Percentiles rank a stretch among this genome's conserved stretches.
Evolutionary conservation across 2,329 filamentous ascomycete species (phyloP).

Genomic region (Stagonosporopsis tanaceti): DNA sequence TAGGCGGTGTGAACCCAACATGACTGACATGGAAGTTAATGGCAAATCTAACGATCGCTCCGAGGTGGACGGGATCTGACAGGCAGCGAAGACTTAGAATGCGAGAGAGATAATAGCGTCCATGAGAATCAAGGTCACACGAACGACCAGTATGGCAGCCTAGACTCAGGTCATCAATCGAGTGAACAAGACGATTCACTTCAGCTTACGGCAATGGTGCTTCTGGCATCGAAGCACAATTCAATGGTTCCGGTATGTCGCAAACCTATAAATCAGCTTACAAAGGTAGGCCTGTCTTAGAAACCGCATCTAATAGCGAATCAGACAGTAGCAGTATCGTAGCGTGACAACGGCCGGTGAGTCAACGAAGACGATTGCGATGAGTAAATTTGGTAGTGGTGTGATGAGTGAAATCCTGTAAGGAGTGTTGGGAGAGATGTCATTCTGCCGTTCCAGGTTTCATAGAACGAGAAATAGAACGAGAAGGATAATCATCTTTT

Average conservation of each 20-base stretch:
- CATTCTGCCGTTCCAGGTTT: not conserved
- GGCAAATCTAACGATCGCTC: no score
- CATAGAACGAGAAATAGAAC: not conserved
- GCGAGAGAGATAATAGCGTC: not conserved
- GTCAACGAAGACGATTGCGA: not conserved
- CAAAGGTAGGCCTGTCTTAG: not conserved
- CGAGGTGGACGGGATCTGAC: not conserved
- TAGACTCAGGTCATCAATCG: not conserved
- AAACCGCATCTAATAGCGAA: not conserved
- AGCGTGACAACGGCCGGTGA: not conserved
- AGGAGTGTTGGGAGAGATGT: not conserved
- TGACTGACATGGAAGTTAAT: no score
- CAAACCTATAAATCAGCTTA: not conserved
- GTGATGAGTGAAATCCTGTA: not conserved
- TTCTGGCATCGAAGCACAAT: not conserved
- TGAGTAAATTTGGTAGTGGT: not conserved
- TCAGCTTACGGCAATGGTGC: not conserved
- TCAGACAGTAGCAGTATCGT: not conserved
- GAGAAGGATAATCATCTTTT: not conserved
- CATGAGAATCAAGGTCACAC: not conserved
- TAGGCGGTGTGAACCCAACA: no score
- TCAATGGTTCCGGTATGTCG: not conserved
- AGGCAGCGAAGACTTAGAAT: not conserved
- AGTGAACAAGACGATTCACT: not conserved
- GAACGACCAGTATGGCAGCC: not conserved